phyloP scores from a whole-genome alignment of 169 alveolate species.

The Cryptosporidium sp. region DNA sequence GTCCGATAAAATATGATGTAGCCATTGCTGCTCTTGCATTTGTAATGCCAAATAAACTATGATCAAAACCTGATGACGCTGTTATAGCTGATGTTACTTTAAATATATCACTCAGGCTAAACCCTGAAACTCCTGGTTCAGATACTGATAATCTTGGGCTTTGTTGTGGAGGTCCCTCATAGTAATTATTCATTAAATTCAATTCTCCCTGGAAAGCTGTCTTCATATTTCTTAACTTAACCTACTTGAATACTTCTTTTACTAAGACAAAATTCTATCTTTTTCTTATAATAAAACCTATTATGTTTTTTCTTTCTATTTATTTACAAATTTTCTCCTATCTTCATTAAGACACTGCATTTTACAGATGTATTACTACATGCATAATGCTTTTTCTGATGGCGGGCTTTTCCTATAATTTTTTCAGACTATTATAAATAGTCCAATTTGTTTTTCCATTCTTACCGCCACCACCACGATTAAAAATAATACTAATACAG shows the following conservation, averaged over 20 bases:
- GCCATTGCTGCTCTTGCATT: slow-evolving; percentile 38
- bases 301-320: neutral
- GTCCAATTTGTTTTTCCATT: neutral
- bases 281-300: neutral
- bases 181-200: slow-evolving; percentile 7
- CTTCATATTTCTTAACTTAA: slow-evolving; percentile 20
- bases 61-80: neutral
- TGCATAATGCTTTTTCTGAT: neutral
- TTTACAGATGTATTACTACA: slow-evolving; percentile 17
- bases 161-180: slow-evolving; percentile 36
- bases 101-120: neutral
- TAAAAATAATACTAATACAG: too few relatives aligned
- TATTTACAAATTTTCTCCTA: neutral
- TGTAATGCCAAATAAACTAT: slow-evolving; percentile 55
- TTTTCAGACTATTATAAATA: slow-evolving; percentile 1
- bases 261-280: neutral
- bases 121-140: neutral
- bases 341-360: neutral
- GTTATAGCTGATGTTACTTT: slow-evolving; percentile 10
- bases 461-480: neutral
- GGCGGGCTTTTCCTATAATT: slow-evolving; percentile 18
- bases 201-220: slow-evolving; percentile 61
- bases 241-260: neutral
- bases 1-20: slow-evolving; percentile 52
- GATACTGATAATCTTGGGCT: neutral